Evolutionary conservation across 768 basidiomycete genomes (phyloP).

Genomic region (Gautieria morchelliformis): DNA sequence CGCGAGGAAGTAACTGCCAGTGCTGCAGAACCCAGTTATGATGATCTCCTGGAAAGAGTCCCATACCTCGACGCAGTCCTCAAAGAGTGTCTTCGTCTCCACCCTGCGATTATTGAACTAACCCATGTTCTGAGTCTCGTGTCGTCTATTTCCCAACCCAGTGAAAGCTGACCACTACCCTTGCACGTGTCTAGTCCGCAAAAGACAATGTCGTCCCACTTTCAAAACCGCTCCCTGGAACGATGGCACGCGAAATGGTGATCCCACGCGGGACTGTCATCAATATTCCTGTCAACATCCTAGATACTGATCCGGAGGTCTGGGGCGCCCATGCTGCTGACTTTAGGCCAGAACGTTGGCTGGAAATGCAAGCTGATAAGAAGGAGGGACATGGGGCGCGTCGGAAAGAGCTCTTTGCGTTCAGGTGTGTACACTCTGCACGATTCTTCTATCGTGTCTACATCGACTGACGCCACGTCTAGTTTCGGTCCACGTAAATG

Average conservation of each 20-base stretch:
- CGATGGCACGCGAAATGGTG: conserved; percentile 31
- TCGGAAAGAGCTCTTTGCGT: conserved; percentile 41
- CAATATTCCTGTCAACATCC: conserved; percentile 46
- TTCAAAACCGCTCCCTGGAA: conserved; percentile 39
- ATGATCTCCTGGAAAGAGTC: conserved; percentile 37
- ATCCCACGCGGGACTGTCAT: conserved; percentile 50
- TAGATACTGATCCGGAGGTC: conserved; percentile 38
- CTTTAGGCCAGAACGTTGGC: conserved; percentile 59
- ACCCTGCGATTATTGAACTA: conserved; percentile 55
- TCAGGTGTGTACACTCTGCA: conserved; percentile 31
- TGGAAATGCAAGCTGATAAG: conserved; percentile 21
- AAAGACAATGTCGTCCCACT: conserved; percentile 47
- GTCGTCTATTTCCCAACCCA: neutral
- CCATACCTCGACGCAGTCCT: conserved; percentile 53
- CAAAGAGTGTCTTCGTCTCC: conserved; percentile 51
- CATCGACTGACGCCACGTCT: conserved; percentile 10
- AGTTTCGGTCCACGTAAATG: conserved; percentile 45
- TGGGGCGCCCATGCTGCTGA: conserved; percentile 54
- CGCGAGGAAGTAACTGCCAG: conserved; percentile 41
- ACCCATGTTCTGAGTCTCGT: conserved; percentile 39
- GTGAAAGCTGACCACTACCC: neutral
- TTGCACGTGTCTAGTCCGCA: conserved; percentile 20
- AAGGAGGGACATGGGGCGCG: conserved; percentile 18
- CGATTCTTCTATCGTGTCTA: neutral
- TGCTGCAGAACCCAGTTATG: conserved; percentile 39